phyloP scores from a whole-genome alignment of 331 rosid genomes.

The Acacia pycnantha region DNA sequence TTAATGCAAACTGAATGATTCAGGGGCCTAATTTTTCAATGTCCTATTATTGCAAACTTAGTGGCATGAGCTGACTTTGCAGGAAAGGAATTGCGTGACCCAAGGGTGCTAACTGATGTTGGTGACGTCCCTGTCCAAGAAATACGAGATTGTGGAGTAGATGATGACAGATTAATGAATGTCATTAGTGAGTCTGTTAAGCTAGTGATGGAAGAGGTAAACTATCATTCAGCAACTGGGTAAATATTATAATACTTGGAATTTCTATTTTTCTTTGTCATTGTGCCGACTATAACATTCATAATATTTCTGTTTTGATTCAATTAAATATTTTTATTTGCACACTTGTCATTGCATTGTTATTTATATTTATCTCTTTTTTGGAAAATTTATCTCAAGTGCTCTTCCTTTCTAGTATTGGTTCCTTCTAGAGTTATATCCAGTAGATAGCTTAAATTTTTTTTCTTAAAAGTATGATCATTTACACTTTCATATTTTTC shows the following conservation, averaged over 20 bases:
- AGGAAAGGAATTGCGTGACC: conserved; percentile 84
- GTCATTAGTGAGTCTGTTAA: conserved; percentile 88
- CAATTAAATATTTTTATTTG: background rate
- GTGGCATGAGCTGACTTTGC: conserved; percentile 27
- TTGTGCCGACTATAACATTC: background rate
- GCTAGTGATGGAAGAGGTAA: conserved; percentile 93
- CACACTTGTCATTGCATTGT: background rate
- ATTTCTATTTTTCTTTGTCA: background rate
- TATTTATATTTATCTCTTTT: background rate
- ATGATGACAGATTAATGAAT: conserved; percentile 84
- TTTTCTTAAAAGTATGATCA: background rate
- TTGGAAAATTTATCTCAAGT: background rate
- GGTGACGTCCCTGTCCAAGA: conserved; percentile 99
- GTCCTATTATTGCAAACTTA: conserved; percentile 5
- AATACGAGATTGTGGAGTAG: conserved; percentile 89
- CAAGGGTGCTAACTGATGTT: conserved; percentile 87
- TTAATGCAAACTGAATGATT: background rate
- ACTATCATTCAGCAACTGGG: background rate
- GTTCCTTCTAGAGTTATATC: background rate
- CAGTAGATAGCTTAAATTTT: background rate
- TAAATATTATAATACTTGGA: conserved; percentile 2
- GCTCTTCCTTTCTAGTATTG: background rate
- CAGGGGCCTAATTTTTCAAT: background rate
- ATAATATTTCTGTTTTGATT: background rate
- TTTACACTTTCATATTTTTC: conserved; percentile 4